phyloP scores from a whole-genome alignment of 805 yeast species.

The Candida maesae region DNA sequence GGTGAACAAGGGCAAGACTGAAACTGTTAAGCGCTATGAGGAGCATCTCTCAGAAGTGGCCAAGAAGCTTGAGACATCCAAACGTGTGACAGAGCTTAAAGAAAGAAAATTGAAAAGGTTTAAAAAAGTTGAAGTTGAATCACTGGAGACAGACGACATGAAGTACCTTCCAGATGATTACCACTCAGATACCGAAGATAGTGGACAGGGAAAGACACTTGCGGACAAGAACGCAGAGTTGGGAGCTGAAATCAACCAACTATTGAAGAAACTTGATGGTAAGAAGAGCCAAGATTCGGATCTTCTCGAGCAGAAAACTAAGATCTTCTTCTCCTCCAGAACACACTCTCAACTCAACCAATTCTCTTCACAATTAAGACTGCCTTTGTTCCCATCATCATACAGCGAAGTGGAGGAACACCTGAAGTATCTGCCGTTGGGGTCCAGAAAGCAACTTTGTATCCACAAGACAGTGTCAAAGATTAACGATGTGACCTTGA shows the following conservation, averaged over 20 bases:
- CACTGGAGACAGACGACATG: conserved; percentile 35
- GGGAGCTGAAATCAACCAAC: conserved; percentile 42
- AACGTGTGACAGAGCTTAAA: conserved; percentile 5
- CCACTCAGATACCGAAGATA: conserved; percentile 28
- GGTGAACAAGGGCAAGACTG: conserved; percentile 23
- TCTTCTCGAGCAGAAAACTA: conserved; percentile 33
- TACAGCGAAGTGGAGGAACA: conserved; percentile 44
- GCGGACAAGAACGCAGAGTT: conserved; percentile 32
- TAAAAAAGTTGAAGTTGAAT: conserved; percentile 24
- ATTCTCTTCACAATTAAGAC: conserved; percentile 64
- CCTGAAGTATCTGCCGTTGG: conserved; percentile 67
- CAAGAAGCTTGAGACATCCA: conserved; percentile 12
- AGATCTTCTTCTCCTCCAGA: conserved; percentile 73
- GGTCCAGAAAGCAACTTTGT: conserved; percentile 83
- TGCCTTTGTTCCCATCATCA: conserved; percentile 64
- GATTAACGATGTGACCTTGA: conserved; percentile 44
- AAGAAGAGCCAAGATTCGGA: conserved; percentile 16
- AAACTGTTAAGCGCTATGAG: conserved; percentile 33
- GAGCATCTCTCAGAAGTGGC: conserved; percentile 30
- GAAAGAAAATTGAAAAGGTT: conserved; percentile 19
- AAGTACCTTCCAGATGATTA: conserved; percentile 39
- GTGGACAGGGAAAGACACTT: conserved; percentile 10
- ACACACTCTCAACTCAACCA: conserved; percentile 89
- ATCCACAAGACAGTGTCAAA: conserved; percentile 59
- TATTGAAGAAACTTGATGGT: conserved; percentile 42